Conservation (phyloP, 2,329 filamentous ascomycete genomes). For the Ascochyta clinopodiicola region DNA sequence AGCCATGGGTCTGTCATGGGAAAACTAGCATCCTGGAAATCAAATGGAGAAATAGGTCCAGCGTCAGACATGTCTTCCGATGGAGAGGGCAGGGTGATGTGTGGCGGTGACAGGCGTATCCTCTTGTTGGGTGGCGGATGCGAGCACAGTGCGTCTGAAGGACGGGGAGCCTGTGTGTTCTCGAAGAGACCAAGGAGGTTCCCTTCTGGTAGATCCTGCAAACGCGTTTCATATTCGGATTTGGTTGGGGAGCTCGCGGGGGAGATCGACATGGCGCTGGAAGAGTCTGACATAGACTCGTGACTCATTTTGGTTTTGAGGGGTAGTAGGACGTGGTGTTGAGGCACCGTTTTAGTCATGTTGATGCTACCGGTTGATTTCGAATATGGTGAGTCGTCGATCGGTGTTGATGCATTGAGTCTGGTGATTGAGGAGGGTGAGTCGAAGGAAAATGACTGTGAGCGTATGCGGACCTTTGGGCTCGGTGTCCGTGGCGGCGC, state of each 20-base stretch:
- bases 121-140: slow-evolving; percentile 1
- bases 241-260: slow-evolving; percentile 34
- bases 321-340: slow-evolving; percentile 33
- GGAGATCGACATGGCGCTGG: slow-evolving; percentile 26
- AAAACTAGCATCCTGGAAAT: slow-evolving; percentile 38
- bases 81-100: not conserved
- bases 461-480: slow-evolving; percentile 46
- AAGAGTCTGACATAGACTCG: slow-evolving; percentile 35
- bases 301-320: slow-evolving; percentile 45
- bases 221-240: slow-evolving; percentile 15
- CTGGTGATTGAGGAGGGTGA: slow-evolving; percentile 43
- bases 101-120: not conserved
- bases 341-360: slow-evolving; percentile 16
- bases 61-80: not conserved
- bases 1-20: slow-evolving; percentile 47
- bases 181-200: slow-evolving; percentile 12
- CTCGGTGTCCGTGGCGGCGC: slow-evolving; percentile 42
- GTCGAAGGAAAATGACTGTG: slow-evolving; percentile 41
- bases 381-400: slow-evolving; percentile 44
- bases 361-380: slow-evolving; percentile 43
- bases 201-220: slow-evolving; percentile 1
- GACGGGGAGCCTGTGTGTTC: not conserved
- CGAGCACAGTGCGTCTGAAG: slow-evolving; percentile 5
- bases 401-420: slow-evolving; percentile 37
- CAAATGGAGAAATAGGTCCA: slow-evolving; percentile 27